phyloP scores from a whole-genome alignment of 306 rosid genomes.

The apple (Malus domestica) region ASM211411v1 NC_041802.1:6499001-6499500 shows the following conservation, averaged over 20 bases:
- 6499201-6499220: neutral
- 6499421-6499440: too few species aligned
- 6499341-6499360: neutral
- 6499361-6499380: neutral
- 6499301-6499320: neutral
- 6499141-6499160: slow-evolving; percentile 32
- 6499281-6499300: neutral
- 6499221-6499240: neutral
- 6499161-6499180: slow-evolving; percentile 35
- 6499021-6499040: neutral
- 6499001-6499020: neutral
- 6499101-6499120: too few species aligned
- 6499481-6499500: too few species aligned
- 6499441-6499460: neutral
- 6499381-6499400: too few species aligned
- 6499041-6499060: slow-evolving; percentile 55
- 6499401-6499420: too few species aligned
- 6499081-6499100: slow-evolving; percentile 25
- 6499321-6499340: neutral
- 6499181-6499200: neutral
- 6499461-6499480: too few species aligned
- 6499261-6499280: neutral
- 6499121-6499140: slow-evolving; percentile 17
- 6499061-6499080: slow-evolving; percentile 35
- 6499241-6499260: neutral